These are phyloP conservation scores for Tylopilus plumbeoviolaceoides DNA, from an alignment of 768 basidiomycete genomes.

Conservation along the genomic window DNA sequence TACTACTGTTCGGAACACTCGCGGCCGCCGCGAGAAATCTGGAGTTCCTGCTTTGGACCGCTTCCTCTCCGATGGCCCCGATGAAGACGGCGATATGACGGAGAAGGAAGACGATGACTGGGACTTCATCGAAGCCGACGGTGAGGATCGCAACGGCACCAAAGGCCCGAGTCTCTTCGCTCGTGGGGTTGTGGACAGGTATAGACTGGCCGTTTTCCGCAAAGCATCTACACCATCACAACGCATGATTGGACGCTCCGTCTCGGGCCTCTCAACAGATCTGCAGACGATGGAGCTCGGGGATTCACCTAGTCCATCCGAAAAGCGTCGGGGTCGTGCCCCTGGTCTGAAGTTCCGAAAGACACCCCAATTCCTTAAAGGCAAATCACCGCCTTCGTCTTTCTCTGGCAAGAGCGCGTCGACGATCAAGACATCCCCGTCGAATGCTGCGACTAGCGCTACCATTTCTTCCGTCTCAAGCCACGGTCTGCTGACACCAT, in stretches of 20 bases:
- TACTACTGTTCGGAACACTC: slow-evolving; percentile 27
- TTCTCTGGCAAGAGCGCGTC: slow-evolving; percentile 31
- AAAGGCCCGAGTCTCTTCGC: slow-evolving; percentile 81
- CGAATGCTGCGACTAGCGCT: slow-evolving; percentile 38
- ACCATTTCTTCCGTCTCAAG: slow-evolving; percentile 38
- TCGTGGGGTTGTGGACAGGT: slow-evolving; percentile 88
- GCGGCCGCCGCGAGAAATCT: slow-evolving; percentile 71
- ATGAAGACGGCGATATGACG: slow-evolving; percentile 39
- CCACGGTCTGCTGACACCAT: slow-evolving; percentile 56
- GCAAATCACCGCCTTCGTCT: slow-evolving; percentile 56
- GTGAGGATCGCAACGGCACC: slow-evolving; percentile 80
- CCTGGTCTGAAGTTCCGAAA: slow-evolving; percentile 70
- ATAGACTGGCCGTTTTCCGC: slow-evolving; percentile 80
- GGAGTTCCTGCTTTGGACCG: slow-evolving; percentile 79
- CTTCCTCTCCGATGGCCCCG: slow-evolving; percentile 53
- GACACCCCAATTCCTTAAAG: slow-evolving; percentile 67
- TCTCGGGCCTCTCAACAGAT: slow-evolving; percentile 59
- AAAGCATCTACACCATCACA: slow-evolving; percentile 68
- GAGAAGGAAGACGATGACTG: slow-evolving; percentile 77
- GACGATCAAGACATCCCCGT: slow-evolving; percentile 37
- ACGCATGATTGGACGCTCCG: slow-evolving; percentile 41
- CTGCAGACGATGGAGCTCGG: slow-evolving; percentile 34
- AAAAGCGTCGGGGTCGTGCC: slow-evolving; percentile 63
- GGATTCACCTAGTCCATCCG: slow-evolving; percentile 44
- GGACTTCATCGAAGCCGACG: slow-evolving; percentile 84